These are phyloP conservation scores for Lupinus albus DNA, from an alignment of 306 rosid species.

Conservation along the genomic window DNA sequence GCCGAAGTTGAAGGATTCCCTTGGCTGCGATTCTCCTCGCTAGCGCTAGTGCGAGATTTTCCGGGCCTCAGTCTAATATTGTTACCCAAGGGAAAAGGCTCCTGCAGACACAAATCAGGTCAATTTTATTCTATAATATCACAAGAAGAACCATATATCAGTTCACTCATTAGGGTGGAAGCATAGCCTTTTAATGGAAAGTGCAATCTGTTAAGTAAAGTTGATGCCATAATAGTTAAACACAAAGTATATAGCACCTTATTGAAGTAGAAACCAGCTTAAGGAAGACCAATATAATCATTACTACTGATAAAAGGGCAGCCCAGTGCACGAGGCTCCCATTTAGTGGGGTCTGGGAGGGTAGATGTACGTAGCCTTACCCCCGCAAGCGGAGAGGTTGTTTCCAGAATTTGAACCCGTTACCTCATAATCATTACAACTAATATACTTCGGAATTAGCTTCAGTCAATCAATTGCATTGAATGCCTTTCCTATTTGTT, in stretches of 20 bases:
- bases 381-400: too few species aligned
- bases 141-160: constrained; percentile 31
- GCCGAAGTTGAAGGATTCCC: constrained; percentile 54
- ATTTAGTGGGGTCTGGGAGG: too few species aligned
- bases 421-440: neutral
- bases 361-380: too few species aligned
- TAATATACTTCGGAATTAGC: neutral
- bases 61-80: constrained; percentile 68
- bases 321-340: too few species aligned
- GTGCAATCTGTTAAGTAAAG: constrained; percentile 4
- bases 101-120: constrained; percentile 50
- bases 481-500: too few species aligned
- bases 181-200: constrained; percentile 20
- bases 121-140: constrained; percentile 23
- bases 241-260: constrained; percentile 12
- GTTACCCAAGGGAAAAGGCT: constrained; percentile 84
- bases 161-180: constrained; percentile 5
- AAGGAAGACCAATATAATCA: constrained; percentile 4
- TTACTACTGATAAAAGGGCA: too few species aligned
- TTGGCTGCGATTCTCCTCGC: constrained; percentile 58
- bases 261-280: constrained; percentile 22
- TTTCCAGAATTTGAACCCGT: too few species aligned
- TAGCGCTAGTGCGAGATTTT: constrained; percentile 50
- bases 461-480: constrained; percentile 3
- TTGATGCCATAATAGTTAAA: neutral